These are phyloP conservation scores for Corchorus olitorius DNA, from an alignment of 345 rosid species.

Conservation along the genomic window DNA sequence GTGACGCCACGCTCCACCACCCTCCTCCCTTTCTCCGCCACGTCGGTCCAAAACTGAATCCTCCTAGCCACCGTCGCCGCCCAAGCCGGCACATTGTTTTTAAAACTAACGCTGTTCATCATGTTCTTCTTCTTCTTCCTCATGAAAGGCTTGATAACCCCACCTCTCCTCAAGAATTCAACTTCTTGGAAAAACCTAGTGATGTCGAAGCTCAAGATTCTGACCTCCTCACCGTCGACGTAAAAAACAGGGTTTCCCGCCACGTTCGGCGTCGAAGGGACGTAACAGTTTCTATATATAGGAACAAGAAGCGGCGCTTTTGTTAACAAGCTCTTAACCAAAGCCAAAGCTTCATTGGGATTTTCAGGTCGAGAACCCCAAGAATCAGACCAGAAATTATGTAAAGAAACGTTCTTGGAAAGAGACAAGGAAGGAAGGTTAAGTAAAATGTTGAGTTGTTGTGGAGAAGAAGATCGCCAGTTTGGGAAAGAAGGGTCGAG, in stretches of 20 bases:
- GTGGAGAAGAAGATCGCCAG: constrained; percentile 73
- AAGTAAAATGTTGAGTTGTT: constrained; percentile 55
- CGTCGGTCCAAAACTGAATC: constrained; percentile 79
- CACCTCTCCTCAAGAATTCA: constrained; percentile 30
- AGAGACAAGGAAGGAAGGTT: constrained; percentile 54
- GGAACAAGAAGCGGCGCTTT: constrained; percentile 73
- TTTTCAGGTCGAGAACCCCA: constrained; percentile 63
- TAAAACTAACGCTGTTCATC: background rate
- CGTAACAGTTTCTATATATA: constrained; percentile 56
- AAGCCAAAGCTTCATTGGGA: constrained; percentile 28
- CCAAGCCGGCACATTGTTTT: constrained; percentile 51
- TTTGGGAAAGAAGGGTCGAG: constrained; percentile 68
- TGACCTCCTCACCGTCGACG: constrained; percentile 50
- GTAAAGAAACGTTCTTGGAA: constrained; percentile 42
- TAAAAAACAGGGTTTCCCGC: constrained; percentile 79
- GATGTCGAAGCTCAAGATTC: constrained; percentile 62
- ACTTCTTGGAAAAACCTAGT: constrained; percentile 57
- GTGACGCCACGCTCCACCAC: constrained; percentile 35
- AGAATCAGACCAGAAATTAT: constrained; percentile 68
- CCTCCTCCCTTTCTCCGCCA: constrained; percentile 60
- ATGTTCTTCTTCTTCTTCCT: background rate
- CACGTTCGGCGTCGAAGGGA: constrained; percentile 52
- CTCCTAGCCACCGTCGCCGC: constrained; percentile 46
- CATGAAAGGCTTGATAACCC: constrained; percentile 11
- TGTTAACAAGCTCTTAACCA: constrained; percentile 28